These are phyloP conservation scores for Sporothrix brunneoviolacea DNA, from an alignment of 2,329 filamentous ascomycete genomes.

Conservation along the genomic window DNA sequence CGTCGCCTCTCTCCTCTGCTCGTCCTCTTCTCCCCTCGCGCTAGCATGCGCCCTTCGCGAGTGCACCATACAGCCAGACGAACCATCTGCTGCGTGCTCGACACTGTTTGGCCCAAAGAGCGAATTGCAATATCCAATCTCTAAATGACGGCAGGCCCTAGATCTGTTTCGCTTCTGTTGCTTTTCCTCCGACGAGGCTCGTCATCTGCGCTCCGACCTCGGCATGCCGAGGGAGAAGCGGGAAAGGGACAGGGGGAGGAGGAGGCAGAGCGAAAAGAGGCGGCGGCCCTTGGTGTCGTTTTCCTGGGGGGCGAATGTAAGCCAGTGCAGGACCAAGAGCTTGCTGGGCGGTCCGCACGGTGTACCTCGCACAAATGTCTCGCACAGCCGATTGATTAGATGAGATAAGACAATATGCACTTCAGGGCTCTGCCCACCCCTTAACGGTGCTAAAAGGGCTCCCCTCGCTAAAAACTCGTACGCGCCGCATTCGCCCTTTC, in stretches of 20 bases:
- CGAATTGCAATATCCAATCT: conserved; percentile 10
- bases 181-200: not conserved
- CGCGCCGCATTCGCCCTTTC: not conserved
- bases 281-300: not conserved
- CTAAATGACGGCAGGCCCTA: conserved; percentile 10
- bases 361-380: no score
- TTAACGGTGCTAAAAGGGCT: no score
- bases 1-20: not conserved
- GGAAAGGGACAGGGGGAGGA: not conserved
- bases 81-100: not conserved
- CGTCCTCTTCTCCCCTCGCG: not conserved
- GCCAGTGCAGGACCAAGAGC: not conserved
- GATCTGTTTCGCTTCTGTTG: not conserved
- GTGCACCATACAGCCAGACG: not conserved
- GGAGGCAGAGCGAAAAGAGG: not conserved
- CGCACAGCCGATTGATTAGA: not conserved
- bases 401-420: not conserved
- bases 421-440: no score
- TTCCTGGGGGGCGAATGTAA: no score
- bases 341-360: not conserved
- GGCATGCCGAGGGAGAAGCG: not conserved
- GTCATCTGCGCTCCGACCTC: conserved; percentile 10
- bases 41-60: not conserved
- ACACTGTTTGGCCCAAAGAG: conserved; percentile 4
- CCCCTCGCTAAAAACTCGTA: no score